phyloP scores from a whole-genome alignment of 257 asterid species.

The Mentha longifolia region DNA sequence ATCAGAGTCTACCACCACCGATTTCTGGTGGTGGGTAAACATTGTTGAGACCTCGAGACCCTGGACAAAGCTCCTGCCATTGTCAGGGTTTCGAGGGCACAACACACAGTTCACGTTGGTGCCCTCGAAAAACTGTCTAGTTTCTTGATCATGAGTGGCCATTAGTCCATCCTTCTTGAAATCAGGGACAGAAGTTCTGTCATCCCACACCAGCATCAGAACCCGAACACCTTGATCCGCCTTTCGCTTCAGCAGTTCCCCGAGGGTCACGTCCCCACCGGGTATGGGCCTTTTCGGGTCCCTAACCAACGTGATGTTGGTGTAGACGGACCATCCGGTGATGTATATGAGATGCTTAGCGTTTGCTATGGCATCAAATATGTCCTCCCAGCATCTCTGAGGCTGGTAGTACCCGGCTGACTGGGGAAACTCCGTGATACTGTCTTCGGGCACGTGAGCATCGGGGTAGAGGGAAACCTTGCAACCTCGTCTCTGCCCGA shows the following conservation, averaged over 20 bases:
- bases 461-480: slow-evolving; percentile 69
- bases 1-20: slow-evolving; percentile 65
- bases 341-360: slow-evolving; percentile 79
- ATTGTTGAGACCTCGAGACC: slow-evolving; percentile 70
- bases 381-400: slow-evolving; percentile 83
- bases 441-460: slow-evolving; percentile 64
- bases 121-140: slow-evolving; percentile 52
- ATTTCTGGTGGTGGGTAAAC: slow-evolving; percentile 95
- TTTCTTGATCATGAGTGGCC: slow-evolving; percentile 90
- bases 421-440: slow-evolving; percentile 39
- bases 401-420: slow-evolving; percentile 45
- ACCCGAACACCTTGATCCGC: slow-evolving; percentile 82
- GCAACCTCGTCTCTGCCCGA: slow-evolving; percentile 73
- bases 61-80: slow-evolving; percentile 55
- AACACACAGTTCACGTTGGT: slow-evolving; percentile 71
- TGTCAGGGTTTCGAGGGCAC: slow-evolving; percentile 80
- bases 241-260: slow-evolving; percentile 70
- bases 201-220: slow-evolving; percentile 87
- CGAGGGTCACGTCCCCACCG: slow-evolving; percentile 61
- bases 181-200: slow-evolving; percentile 58
- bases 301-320: slow-evolving; percentile 60
- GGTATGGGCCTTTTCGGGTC: slow-evolving; percentile 58
- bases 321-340: slow-evolving; percentile 83
- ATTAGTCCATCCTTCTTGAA: slow-evolving; percentile 71
- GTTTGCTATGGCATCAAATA: slow-evolving; percentile 59